phyloP scores from a whole-genome alignment of 495 filamentous ascomycete species.

The Penicillium coffeae region DNA sequence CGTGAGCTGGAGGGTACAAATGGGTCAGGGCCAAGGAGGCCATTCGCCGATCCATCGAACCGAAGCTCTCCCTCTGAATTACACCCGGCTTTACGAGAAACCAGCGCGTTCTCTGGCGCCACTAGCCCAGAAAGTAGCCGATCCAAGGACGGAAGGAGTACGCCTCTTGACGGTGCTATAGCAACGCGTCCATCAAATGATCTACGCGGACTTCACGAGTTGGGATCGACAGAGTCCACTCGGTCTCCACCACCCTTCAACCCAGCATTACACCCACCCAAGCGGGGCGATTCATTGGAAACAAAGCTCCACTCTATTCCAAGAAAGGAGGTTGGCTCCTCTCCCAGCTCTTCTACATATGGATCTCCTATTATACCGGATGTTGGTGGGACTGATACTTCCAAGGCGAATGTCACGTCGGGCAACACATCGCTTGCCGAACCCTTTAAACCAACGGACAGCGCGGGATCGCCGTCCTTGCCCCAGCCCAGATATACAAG shows the following conservation, averaged over 20 bases:
- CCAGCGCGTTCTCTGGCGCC: slow-evolving; percentile 30
- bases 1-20: slow-evolving; percentile 13
- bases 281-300: slow-evolving; percentile 57
- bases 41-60: slow-evolving; percentile 47
- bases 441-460: slow-evolving; percentile 31
- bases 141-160: slow-evolving; percentile 20
- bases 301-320: slow-evolving; percentile 31
- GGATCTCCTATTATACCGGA: slow-evolving; percentile 56
- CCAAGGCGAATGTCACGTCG: slow-evolving; percentile 44
- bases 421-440: slow-evolving; percentile 44
- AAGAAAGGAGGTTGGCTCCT: slow-evolving; percentile 33
- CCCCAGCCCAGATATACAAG: slow-evolving; percentile 57
- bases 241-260: slow-evolving; percentile 26
- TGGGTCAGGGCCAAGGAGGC: slow-evolving; percentile 51
- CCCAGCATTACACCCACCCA: slow-evolving; percentile 38
- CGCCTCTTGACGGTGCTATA: slow-evolving; percentile 22
- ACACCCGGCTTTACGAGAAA: slow-evolving; percentile 24
- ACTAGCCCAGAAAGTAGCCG: slow-evolving; percentile 32
- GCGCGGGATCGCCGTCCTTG: slow-evolving; percentile 58
- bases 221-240: slow-evolving; percentile 33
- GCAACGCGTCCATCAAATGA: slow-evolving; percentile 37
- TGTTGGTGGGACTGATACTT: slow-evolving; percentile 41
- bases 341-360: slow-evolving; percentile 22
- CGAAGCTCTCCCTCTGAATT: slow-evolving; percentile 61
- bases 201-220: slow-evolving; percentile 36